A percentile compares a stretch with the other conserved stretches of the same genome.
Evolutionary conservation across 768 basidiomycete species (phyloP).

Genomic region (Scleroderma citrinum): DNA sequence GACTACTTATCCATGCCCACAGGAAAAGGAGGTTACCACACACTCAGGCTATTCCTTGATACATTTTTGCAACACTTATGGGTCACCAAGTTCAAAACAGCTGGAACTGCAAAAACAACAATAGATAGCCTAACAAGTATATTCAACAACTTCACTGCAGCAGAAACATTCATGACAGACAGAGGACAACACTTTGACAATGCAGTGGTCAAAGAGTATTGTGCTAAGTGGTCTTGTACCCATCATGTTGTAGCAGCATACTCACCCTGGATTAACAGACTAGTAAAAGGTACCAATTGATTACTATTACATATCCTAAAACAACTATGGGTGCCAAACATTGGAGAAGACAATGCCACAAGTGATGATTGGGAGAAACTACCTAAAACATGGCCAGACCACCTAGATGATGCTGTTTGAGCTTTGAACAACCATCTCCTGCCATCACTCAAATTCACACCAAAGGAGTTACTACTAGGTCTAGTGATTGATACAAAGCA

Average conservation of each 20-base stretch:
- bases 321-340: too few species aligned
- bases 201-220: slow-evolving; percentile 8
- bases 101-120: too few species aligned
- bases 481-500: slow-evolving; percentile 24
- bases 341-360: too few species aligned
- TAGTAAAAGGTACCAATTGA: too few species aligned
- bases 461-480: slow-evolving; percentile 30
- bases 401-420: neutral
- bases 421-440: slow-evolving; percentile 14
- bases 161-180: slow-evolving; percentile 34
- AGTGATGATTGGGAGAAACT: slow-evolving; percentile 7
- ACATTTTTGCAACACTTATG: slow-evolving; percentile 25
- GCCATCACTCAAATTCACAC: slow-evolving; percentile 16
- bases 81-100: slow-evolving; percentile 25
- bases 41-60: slow-evolving; percentile 22
- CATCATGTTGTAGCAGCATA: slow-evolving; percentile 13
- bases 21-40: slow-evolving; percentile 29
- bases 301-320: too few species aligned
- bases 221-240: too few species aligned
- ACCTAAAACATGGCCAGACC: slow-evolving; percentile 17
- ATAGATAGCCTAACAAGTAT: too few species aligned
- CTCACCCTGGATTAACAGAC: slow-evolving; percentile 28
- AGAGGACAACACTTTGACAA: slow-evolving; percentile 24
- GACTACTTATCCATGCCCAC: slow-evolving; percentile 32
- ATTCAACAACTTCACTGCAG: too few species aligned